phyloP scores from a whole-genome alignment of 371 early-diverging fungal species.

The Scutellospora calospora region DNA sequence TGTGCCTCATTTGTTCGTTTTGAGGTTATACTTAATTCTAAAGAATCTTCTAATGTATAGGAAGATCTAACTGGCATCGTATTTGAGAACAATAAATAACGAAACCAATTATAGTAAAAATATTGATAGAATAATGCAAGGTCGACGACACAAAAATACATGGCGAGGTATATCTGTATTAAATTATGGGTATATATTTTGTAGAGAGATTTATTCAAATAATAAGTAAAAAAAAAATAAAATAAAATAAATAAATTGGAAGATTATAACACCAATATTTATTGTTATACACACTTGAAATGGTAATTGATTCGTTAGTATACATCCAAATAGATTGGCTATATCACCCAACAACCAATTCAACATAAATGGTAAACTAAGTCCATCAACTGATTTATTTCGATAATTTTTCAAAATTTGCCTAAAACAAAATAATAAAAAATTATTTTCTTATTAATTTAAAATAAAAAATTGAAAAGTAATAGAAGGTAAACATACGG shows the following conservation, averaged over 20 bases:
- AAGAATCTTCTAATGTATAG: background rate
- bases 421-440: background rate
- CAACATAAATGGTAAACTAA: slow-evolving; percentile 39
- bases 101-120: slow-evolving; percentile 53
- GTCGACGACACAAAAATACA: slow-evolving; percentile 63
- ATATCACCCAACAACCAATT: slow-evolving; percentile 65
- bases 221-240: background rate
- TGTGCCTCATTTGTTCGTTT: background rate
- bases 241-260: background rate
- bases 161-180: slow-evolving; percentile 57
- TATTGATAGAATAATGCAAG: slow-evolving; percentile 56
- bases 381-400: slow-evolving; percentile 39
- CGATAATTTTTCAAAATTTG: slow-evolving; percentile 38
- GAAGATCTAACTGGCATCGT: background rate
- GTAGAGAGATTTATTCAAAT: background rate
- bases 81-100: background rate
- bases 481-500: slow-evolving; percentile 63
- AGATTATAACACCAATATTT: background rate
- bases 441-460: background rate
- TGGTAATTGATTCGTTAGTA: slow-evolving; percentile 72
- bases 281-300: slow-evolving; percentile 62
- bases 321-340: slow-evolving; percentile 74
- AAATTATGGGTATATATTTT: background rate
- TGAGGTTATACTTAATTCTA: background rate
- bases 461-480: background rate